Evolutionary conservation across 1,284 basidiomycete species (phyloP), one percentile per base, ranked within the genome.

Genomic region (Marasmius sp.): DNA sequence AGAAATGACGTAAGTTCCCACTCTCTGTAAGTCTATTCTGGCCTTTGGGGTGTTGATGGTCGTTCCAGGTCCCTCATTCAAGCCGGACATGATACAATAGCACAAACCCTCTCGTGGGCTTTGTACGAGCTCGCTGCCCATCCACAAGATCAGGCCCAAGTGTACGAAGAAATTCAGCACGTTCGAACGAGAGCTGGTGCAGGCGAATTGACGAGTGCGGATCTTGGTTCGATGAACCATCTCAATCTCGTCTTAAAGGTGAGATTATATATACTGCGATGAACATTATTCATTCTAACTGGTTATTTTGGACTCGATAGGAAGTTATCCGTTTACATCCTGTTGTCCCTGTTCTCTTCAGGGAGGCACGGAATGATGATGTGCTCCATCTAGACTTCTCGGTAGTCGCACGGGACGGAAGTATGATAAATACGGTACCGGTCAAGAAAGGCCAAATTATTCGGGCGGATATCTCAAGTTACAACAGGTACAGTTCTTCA

Each of bases 61-160:
- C 20, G 1, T 38, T 4, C 37, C 10, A 39, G 58, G 9, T 61
- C 51, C 1, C 33, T 66, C 20, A 54, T 68, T 43, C 58, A 67
- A 9, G 66, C 68, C 12, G 70, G 70, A 4, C 66, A 73, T 50
- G 67, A 71, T 16, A 72, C 71, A 18, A 71, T 68, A 2, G 62
- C 70, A 2, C 59, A 50, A 36, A 63, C 65, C 3, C 16, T 72
- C 12, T 48, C 63, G 8, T 73, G 70, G 69, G 58, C 63, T 16
- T 65, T 74, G 14, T 71, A 67, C 62, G 71, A 71, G 59, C 58
- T 73, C 9, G 60, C 69, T 2, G 67, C 64, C 52, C 56, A 68
- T 45, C 67, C 67, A 0, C 66, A 72, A 36, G 64, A 59, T 52
- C 72, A 74, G 52, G 58, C 47, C 1, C 59, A 63, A 22, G 50